Evolutionary conservation across 2,329 filamentous ascomycete genomes (phyloP), one percentile per base, ranked within the genome.

Genomic region (Cladosporium austrohemisphaericum): DNA sequence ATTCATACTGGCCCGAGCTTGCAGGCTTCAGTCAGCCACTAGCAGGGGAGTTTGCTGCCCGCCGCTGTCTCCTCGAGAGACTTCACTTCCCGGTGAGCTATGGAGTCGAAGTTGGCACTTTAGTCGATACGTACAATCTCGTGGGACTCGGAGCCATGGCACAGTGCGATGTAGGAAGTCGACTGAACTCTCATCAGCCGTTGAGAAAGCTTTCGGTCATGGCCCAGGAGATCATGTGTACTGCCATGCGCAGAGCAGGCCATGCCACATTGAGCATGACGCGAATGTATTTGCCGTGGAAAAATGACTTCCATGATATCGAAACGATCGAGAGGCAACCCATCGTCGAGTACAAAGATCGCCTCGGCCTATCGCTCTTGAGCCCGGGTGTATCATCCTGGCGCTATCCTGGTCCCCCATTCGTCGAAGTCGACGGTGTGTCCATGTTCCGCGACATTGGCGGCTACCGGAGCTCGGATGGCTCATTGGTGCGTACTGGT

Each of bases 401-500:
- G 29, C 16, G 9, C 5, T 41, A 40, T 38, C 51, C 51, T n/a
- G 44, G 29, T n/a, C 45, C 59, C 36, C 31, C 61, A 20, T 61
- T 51, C 57, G 36, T 55, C 43, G 23, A 33, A 49, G 68, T 83
- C 28, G 68, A 75, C 3, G 81, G 81, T 7, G 70, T 86, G 22
- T 73, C 70, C 53, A 86, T 86, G 65, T 80, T 86, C 59, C 76
- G 83, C 49, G 81, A 85, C 59, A 68, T 83, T n/a, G 83, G 82
- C 53, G 80, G 80, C 32, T 79, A 81, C 54, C 9, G 41, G 19
- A 47, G 32, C 16, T 20, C 37, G 28, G 70, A 58, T 50, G 41
- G 69, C 65, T 61, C 69, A 65, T 45, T 61, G 45, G 50, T 85
- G 52, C 74, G 76, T 18, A 69, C 68, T n/a, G 71, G 73, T 20